phyloP scores from a whole-genome alignment of 139 green algal species.

The Pycnococcus provasolii region DNA sequence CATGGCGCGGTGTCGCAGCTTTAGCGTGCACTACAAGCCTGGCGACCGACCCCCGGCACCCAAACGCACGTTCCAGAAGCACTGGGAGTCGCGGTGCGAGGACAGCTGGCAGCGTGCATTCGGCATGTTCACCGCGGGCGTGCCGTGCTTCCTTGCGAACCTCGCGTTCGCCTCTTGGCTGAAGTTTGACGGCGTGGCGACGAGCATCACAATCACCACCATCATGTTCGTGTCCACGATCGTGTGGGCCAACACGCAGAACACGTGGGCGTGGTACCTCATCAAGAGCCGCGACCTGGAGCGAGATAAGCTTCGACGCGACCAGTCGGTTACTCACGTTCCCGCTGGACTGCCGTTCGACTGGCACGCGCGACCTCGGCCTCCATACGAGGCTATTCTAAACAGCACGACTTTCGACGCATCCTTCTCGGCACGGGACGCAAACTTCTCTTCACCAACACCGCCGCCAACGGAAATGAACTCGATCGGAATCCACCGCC shows the following conservation, averaged over 20 bases:
- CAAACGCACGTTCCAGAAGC: slow-evolving; percentile 45
- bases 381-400: too few relatives aligned
- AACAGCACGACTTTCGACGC: too few relatives aligned
- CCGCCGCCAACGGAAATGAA: too few relatives aligned
- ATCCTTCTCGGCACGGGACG: too few relatives aligned
- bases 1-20: slow-evolving; percentile 30
- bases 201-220: slow-evolving; percentile 11
- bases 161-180: slow-evolving; percentile 39
- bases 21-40: slow-evolving; percentile 14
- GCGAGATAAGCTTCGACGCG: not conserved
- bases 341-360: slow-evolving; percentile 38
- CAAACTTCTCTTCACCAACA: too few relatives aligned
- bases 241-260: not conserved
- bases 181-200: slow-evolving; percentile 26
- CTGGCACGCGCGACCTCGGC: slow-evolving; percentile 4
- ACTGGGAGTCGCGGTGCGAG: slow-evolving; percentile 54
- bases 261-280: not conserved
- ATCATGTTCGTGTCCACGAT: slow-evolving; percentile 21
- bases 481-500: too few relatives aligned
- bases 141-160: slow-evolving; percentile 37
- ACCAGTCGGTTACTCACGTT: not conserved
- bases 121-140: slow-evolving; percentile 41
- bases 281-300: slow-evolving; percentile 6
- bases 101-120: slow-evolving; percentile 48
- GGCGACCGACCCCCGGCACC: slow-evolving; percentile 44